Percentiles rank a stretch among this genome's conserved stretches.
These are phyloP conservation scores for Macrophomina phaseolina DNA, from an alignment of 2,329 filamentous ascomycete species.

Conservation along the genomic window DNA sequence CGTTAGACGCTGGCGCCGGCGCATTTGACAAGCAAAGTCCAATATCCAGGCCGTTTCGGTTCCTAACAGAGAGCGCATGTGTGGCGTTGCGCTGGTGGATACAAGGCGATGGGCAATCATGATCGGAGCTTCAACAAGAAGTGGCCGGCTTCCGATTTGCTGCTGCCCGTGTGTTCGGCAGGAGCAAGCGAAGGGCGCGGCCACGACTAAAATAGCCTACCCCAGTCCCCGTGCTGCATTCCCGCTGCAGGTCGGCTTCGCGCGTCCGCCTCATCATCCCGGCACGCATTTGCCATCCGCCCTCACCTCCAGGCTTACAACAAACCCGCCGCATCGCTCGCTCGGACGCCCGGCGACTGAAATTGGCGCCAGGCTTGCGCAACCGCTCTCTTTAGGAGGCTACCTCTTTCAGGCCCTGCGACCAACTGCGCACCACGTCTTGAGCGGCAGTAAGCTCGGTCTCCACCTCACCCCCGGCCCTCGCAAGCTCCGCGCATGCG, in stretches of 20 bases:
- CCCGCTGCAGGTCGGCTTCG: neutral
- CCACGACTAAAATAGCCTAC: constrained; percentile 4
- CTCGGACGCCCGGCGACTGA: neutral
- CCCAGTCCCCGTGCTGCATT: neutral
- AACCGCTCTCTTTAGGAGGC: neutral
- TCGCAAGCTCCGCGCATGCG: neutral
- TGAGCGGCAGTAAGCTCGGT: neutral
- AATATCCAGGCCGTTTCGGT: neutral
- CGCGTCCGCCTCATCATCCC: constrained; percentile 15
- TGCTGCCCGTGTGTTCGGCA: too few relatives aligned
- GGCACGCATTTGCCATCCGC: constrained; percentile 2
- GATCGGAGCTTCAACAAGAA: neutral
- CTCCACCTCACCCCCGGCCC: neutral
- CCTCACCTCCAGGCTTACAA: neutral
- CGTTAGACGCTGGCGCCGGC: neutral
- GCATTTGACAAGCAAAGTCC: neutral
- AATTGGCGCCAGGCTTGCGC: neutral
- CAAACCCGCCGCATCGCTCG: neutral
- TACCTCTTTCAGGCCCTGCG: neutral
- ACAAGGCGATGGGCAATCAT: neutral
- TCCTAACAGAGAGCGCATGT: neutral
- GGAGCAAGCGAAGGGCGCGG: neutral
- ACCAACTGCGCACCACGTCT: neutral
- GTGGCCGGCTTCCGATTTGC: neutral
- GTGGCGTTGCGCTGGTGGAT: neutral